Evolutionary conservation across 2,329 filamentous ascomycete species (phyloP).

Genomic region (Ophiocordyceps camponoti-floridani): DNA sequence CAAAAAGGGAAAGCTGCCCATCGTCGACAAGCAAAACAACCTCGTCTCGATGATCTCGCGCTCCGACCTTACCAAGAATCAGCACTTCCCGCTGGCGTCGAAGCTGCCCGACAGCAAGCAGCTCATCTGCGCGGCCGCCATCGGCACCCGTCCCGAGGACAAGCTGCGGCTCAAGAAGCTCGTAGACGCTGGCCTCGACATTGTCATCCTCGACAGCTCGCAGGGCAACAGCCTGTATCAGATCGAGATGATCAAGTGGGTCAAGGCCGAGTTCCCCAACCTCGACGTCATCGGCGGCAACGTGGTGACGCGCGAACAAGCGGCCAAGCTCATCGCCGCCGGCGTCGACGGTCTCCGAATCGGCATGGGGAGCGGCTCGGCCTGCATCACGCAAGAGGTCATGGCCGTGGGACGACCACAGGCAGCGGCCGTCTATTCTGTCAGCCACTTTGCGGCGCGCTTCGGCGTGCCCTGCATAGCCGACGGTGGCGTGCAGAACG

Average conservation of each 20-base stretch:
- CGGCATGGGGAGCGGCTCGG: constrained; percentile 95
- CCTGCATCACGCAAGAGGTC: constrained; percentile 98
- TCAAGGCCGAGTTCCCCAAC: constrained; percentile 70
- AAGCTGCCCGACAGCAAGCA: constrained; percentile 97
- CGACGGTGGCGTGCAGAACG: constrained; percentile 94
- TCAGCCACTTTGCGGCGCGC: constrained; percentile 71
- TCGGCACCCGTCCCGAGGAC: constrained; percentile 88
- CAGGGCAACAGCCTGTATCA: constrained; percentile 99
- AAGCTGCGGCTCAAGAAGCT: constrained; percentile 73
- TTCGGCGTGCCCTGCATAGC: constrained; percentile 98
- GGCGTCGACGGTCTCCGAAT: constrained; percentile 94
- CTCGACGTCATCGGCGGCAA: constrained; percentile 97
- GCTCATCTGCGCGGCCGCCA: constrained; percentile 84
- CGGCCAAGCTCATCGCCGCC: constrained; percentile 76
- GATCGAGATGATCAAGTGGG: constrained; percentile 93
- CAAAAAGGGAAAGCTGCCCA: constrained; percentile 96
- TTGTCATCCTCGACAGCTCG: constrained; percentile 88
- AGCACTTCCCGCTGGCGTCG: constrained; percentile 88
- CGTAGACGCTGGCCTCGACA: constrained; percentile 85
- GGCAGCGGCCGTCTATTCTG: constrained; percentile 80
- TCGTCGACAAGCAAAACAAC: constrained; percentile 69
- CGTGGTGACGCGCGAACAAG: constrained; percentile 94
- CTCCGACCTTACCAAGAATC: constrained; percentile 96
- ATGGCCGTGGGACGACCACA: constrained; percentile 98
- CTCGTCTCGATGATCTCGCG: constrained; percentile 83